Base-by-base conservation (phyloP, 768 basidiomycete genomes). In the Cytidiella melzeri region DNA sequence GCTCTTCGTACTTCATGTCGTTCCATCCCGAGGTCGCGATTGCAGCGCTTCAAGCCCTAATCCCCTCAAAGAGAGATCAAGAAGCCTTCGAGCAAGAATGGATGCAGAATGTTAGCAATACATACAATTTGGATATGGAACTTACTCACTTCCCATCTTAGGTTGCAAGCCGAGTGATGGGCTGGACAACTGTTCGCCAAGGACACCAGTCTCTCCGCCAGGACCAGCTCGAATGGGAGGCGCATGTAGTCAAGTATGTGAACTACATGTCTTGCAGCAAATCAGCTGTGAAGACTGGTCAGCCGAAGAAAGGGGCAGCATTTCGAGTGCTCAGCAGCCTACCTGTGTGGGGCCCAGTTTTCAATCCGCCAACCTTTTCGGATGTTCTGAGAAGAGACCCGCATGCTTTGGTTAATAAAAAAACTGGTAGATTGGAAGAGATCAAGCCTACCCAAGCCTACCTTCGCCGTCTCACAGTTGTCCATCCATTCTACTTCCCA, bases 191-290 rank as follows among this genome's bases (percentile, higher is more conserved):
- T 13, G 25, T 15, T 13, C 41, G 41, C 9, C 10, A 24, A 24
- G 41, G 41, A 6, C 41, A 43, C 25, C 48, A 49, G 51, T 43
- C 48, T 5, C 26, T 30, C 23, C 38, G 43, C 7, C 5, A 39
- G 5, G 37, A 40, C 7, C 62, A 63, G 47, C 54, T 61, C 21
- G 43, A 51, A 34, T 61, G 55, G 54, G 62, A 52, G 19, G 54
- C 59, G 2, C 21, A 59, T n/a, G 43, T 63, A 11, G 54, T 60
- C 10, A 51, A 59, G 44, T 61, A 64, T 27, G 57, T 63, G 12
- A 43, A 48, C 37, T 55, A 48, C 26, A n/a, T 63, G 18, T 41
- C 48, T 30, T 39, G 45, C 23, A 24, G 28, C 10, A 55, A 47
- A 12, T 27, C 55, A 19, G 26, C 36, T 10, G 50, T 52, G 3